Conservation (phyloP, 2,329 filamentous ascomycete species). For the Eutypella sp. region DNA sequence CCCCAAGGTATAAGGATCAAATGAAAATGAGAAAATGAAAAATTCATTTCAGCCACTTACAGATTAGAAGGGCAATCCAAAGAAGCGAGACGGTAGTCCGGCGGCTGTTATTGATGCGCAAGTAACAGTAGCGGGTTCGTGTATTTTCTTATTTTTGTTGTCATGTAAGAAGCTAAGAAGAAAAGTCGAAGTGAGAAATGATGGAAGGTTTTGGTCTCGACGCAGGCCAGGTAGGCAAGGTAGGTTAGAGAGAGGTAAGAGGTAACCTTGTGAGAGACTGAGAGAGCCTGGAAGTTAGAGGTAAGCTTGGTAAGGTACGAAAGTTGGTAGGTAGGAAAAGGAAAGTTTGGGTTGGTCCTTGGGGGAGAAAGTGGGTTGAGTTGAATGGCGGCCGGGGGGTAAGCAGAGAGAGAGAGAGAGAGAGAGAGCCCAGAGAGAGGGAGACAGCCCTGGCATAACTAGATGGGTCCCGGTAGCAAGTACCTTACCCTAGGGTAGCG, state of each 20-base stretch:
- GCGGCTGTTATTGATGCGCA: background rate
- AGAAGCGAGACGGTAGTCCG: background rate
- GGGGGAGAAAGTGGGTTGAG: background rate
- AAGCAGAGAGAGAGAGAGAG: background rate
- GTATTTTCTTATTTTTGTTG: too few relatives aligned
- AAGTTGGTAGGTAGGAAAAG: too few relatives aligned
- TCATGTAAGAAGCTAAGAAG: background rate
- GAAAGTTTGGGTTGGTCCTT: slow-evolving; percentile 12
- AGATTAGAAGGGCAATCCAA: background rate
- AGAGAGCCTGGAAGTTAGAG: too few relatives aligned
- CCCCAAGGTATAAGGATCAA: background rate
- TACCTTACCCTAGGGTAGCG: too few relatives aligned
- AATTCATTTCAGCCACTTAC: background rate
- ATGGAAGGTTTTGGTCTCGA: background rate
- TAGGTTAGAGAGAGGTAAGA: too few relatives aligned
- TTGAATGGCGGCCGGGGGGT: too few relatives aligned
- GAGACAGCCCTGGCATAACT: too few relatives aligned
- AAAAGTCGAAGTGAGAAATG: background rate
- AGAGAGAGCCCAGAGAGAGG: too few relatives aligned
- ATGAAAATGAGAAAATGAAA: background rate
- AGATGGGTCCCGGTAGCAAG: too few relatives aligned
- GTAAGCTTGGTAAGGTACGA: too few relatives aligned
- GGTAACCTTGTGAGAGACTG: too few relatives aligned
- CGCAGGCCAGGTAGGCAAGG: too few relatives aligned
- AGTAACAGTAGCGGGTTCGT: background rate